Percentiles rank a stretch among this genome's conserved stretches.
Conservation (phyloP, 305 asterid species). For the Salvia sclarea region DNA sequence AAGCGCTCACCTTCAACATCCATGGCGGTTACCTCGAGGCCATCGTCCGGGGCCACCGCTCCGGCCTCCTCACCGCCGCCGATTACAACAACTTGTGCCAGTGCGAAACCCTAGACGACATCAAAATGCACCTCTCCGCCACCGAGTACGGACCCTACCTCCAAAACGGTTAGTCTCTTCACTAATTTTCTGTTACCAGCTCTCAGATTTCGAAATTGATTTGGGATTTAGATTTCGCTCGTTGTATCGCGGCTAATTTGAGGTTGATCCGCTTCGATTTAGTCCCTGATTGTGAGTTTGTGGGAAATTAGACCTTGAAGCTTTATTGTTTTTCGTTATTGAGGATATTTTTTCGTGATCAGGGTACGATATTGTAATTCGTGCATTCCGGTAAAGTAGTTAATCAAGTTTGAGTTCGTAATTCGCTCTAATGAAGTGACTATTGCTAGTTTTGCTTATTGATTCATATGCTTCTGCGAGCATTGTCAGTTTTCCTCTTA, state of each 20-base stretch:
- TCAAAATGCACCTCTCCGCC: slow-evolving; percentile 97
- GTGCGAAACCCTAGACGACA: slow-evolving; percentile 90
- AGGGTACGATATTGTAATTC: slow-evolving; percentile 2
- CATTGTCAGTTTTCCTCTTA: not conserved
- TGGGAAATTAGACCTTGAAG: slow-evolving; percentile 9
- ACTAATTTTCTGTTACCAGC: not conserved
- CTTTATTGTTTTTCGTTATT: not conserved
- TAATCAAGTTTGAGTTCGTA: not conserved
- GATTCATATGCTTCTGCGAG: slow-evolving; percentile 18
- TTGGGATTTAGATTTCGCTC: slow-evolving; percentile 2
- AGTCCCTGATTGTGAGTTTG: not conserved
- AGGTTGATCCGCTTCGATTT: slow-evolving; percentile 25
- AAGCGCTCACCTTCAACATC: slow-evolving; percentile 83
- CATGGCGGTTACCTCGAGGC: slow-evolving; percentile 95
- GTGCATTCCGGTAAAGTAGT: not conserved
- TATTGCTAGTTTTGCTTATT: slow-evolving; percentile 22
- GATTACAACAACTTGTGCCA: slow-evolving; percentile 97
- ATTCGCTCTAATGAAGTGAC: not conserved
- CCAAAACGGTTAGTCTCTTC: slow-evolving; percentile 65
- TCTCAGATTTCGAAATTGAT: slow-evolving; percentile 4
- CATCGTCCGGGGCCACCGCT: slow-evolving; percentile 86
- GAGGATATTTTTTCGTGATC: slow-evolving; percentile 1
- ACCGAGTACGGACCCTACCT: slow-evolving; percentile 92
- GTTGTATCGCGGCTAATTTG: not conserved
- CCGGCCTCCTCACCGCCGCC: slow-evolving; percentile 92